Evolutionary conservation across 2,329 filamentous ascomycete species (phyloP).

Genomic region (Calonectria ilicicola): DNA sequence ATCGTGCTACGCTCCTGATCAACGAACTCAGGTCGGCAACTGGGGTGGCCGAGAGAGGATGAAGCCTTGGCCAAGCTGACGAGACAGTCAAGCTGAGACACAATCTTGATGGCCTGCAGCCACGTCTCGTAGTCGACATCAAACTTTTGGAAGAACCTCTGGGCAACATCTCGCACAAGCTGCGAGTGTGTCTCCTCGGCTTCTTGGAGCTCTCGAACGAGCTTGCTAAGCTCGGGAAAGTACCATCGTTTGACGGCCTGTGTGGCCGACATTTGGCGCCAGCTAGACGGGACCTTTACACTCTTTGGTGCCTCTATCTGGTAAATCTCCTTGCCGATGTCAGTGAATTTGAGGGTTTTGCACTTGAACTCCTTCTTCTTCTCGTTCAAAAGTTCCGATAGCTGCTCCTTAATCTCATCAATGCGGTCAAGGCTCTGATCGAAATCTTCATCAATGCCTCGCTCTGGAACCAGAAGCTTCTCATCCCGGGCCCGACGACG

Average conservation of each 20-base stretch:
- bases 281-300: constrained; percentile 86
- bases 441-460: constrained; percentile 91
- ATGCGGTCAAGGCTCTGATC: constrained; percentile 85
- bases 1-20: constrained; percentile 86
- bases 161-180: constrained; percentile 86
- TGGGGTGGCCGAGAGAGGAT: constrained; percentile 83
- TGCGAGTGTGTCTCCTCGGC: constrained; percentile 94
- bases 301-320: constrained; percentile 91
- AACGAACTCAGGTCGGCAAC: constrained; percentile 89
- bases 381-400: constrained; percentile 77
- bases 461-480: constrained; percentile 85
- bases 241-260: constrained; percentile 94
- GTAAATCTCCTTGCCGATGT: constrained; percentile 97
- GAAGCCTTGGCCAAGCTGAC: constrained; percentile 94
- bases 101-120: constrained; percentile 89
- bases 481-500: constrained; percentile 81
- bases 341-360: constrained; percentile 78
- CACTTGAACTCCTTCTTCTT: constrained; percentile 81
- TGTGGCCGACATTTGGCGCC: constrained; percentile 97
- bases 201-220: constrained; percentile 91
- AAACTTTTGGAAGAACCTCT: constrained; percentile 87
- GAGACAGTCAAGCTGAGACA: constrained; percentile 93
- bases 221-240: constrained; percentile 82
- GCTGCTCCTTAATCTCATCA: constrained; percentile 77
- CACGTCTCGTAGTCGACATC: constrained; percentile 88